Evolutionary conservation across 1,284 basidiomycete species (phyloP).

Genomic region (Ustilago vetiveriae): DNA sequence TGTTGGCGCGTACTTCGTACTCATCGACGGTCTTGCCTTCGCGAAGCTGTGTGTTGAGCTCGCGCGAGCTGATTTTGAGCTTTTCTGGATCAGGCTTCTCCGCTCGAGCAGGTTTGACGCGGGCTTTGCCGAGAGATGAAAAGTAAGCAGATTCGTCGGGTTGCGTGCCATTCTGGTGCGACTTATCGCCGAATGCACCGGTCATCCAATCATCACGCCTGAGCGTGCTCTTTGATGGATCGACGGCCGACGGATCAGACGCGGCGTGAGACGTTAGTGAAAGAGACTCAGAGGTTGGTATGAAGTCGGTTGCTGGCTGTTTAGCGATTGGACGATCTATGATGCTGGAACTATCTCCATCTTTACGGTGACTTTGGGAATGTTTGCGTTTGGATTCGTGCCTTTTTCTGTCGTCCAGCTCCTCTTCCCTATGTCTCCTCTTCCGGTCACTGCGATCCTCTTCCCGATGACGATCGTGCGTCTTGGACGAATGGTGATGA

Average conservation of each 20-base stretch:
- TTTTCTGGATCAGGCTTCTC: slow-evolving; percentile 78
- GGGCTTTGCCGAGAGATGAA: slow-evolving; percentile 79
- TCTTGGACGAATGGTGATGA: slow-evolving; percentile 3
- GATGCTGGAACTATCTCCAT: too few relatives aligned
- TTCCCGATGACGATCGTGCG: not conserved
- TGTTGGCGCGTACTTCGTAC: slow-evolving; percentile 68
- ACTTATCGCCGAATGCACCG: slow-evolving; percentile 1
- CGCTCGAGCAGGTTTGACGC: slow-evolving; percentile 69
- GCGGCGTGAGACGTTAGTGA: slow-evolving; percentile 73
- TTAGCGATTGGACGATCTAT: too few relatives aligned
- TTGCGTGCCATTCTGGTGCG: slow-evolving; percentile 47
- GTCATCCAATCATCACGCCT: slow-evolving; percentile 92
- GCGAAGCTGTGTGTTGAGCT: slow-evolving; percentile 81
- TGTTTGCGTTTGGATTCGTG: slow-evolving; percentile 5
- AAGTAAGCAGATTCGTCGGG: slow-evolving; percentile 71
- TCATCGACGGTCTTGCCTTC: slow-evolving; percentile 74
- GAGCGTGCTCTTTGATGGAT: slow-evolving; percentile 69
- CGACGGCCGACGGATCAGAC: slow-evolving; percentile 68
- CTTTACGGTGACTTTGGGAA: slow-evolving; percentile 1
- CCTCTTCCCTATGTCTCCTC: slow-evolving; percentile 62
- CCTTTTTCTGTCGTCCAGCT: slow-evolving; percentile 12
- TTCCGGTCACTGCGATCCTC: slow-evolving; percentile 64
- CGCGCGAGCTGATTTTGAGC: slow-evolving; percentile 72
- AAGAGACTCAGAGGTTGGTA: slow-evolving; percentile 81
- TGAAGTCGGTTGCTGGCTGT: slow-evolving; percentile 76